Evolutionary conservation across 129 eudicot genomes (phyloP), one percentile per base, ranked within the genome.

Genomic region (Scalesia atractyloides): DNA sequence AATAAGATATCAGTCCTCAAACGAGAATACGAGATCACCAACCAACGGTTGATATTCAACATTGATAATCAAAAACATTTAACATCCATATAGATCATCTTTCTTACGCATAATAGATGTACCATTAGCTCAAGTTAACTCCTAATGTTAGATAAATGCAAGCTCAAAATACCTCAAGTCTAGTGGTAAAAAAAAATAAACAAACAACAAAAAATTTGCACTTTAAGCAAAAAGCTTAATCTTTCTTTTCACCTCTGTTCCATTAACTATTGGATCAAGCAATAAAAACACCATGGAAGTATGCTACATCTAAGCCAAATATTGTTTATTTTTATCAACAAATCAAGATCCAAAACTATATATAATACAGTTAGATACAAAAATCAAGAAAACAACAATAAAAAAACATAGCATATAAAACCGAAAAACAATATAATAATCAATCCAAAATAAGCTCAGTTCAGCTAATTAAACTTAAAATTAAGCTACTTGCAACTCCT

Each of bases 111-210:
- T 71, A 18, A 48, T 17, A 62, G 8, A 63, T 14, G 64, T 17
- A 50, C 50, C 16, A 64, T n/a, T 18, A 39, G 66, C 34, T 9
- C 33, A 57, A 34, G 7, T 2, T 47, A 69, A 34, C 53, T 54
- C 41, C 51, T 12, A 20, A 54, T 37, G 52, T 53, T 52, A 70
- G 20, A 6, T 65, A 12, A 53, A 46, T 17, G 44, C 44, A 44
- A 16, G 22, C 58, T 47, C 44, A 68, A 68, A 15, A 50, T 47
- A 67, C 20, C 60, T 13, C 58, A 16, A 65, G 53, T 11, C 58
- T 37, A 65, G 53, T 11, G 52, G 15, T 66, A 69, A 50, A 3
- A 37, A 46, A 48, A 52, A 49, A 49, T 60, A 48, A 15, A 1
- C 2, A 17, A 30, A 37, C 61, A 30, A 19, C 63, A 34, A 51